Evolutionary conservation across 2,329 filamentous ascomycete genomes (phyloP), one percentile per base, ranked within the genome.

Genomic region (Arthrobotrys musiformis): DNA sequence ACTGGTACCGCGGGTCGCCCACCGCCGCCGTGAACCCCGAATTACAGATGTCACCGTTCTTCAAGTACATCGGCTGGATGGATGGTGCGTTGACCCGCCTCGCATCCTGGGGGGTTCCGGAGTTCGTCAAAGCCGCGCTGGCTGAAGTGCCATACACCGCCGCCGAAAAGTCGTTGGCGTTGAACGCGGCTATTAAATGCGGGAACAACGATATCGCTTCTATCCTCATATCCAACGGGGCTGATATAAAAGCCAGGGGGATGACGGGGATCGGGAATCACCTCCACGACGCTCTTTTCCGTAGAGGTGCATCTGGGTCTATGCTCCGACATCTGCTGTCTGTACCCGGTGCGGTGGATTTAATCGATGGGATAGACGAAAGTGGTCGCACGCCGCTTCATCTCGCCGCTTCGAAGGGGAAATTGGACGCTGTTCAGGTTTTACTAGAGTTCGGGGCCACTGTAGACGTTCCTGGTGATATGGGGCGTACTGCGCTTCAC

Each of bases 401-500:
- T 40, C 22, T 37, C 2, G 66, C 66, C 4, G 54, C 40, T 1
- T n/a, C 0, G 1, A 22, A 17, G 6, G 37, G n/a, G 1, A 52
- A 42, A 1, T 15, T 35, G 2, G 30, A 67, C 2, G 30, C 40
- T 19, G 44, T 76, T 8, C 1, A 42, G 33, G 24, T 50, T 15
- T 26, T 76, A 4, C 19, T 68, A 6, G 33, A 17, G 17, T 13
- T 33, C 4, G 56, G 63, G 5, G 62, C 70, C 15, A 26, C 11
- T 0, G 26, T 66, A 15, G 46, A 76, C 37, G 64, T 56, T 13
- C 64, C 63, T 9, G 28, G 30, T 5, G 7, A 15, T 11, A 35
- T 70, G 56, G 72, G 72, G 8, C 17, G 35, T 6, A 76, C 72
- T 7, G 40, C 72, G n/a, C 60, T 76, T 19, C 58, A 70, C 26